A percentile compares a stretch with the other conserved stretches of the same genome.
Evolutionary conservation across 2,329 filamentous ascomycete genomes (phyloP).

Genomic region (Cytospora mali): DNA sequence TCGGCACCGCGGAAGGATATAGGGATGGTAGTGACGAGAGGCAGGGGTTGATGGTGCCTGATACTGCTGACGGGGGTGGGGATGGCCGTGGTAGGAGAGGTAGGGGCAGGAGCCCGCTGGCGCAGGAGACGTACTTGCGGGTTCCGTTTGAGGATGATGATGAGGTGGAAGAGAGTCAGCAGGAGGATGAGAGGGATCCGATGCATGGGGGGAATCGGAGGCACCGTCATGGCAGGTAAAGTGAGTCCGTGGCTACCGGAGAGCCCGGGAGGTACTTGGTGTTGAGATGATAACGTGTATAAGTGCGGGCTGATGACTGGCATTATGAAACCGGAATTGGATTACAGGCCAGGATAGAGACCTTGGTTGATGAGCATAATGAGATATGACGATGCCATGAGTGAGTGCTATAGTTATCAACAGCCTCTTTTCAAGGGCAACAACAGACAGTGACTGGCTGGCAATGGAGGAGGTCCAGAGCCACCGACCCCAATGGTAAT

Average conservation of each 20-base stretch:
- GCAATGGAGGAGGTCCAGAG: too few species aligned
- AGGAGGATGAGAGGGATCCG: constrained; percentile 8
- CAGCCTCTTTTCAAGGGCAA: too few species aligned
- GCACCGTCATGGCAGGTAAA: not conserved
- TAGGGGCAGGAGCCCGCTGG: constrained; percentile 21
- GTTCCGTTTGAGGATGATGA: constrained; percentile 23
- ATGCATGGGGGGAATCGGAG: not conserved
- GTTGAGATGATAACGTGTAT: not conserved
- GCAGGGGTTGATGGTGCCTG: constrained; percentile 14
- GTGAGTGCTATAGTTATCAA: too few species aligned
- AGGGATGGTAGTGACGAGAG: not conserved
- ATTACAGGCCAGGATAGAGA: too few species aligned
- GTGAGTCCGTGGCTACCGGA: too few species aligned
- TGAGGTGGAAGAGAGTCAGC: constrained; percentile 8
- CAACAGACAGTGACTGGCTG: too few species aligned
- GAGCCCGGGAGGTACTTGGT: not conserved
- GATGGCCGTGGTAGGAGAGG: not conserved
- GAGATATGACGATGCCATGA: not conserved
- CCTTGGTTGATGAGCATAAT: not conserved
- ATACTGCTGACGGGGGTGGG: not conserved
- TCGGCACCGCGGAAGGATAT: not conserved
- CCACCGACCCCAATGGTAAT: too few species aligned
- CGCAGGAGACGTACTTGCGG: constrained; percentile 15
- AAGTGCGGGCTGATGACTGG: not conserved
- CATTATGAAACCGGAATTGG: too few species aligned